Evolutionary conservation across 768 basidiomycete species (phyloP).

Genomic region (Trametes cubensis): DNA sequence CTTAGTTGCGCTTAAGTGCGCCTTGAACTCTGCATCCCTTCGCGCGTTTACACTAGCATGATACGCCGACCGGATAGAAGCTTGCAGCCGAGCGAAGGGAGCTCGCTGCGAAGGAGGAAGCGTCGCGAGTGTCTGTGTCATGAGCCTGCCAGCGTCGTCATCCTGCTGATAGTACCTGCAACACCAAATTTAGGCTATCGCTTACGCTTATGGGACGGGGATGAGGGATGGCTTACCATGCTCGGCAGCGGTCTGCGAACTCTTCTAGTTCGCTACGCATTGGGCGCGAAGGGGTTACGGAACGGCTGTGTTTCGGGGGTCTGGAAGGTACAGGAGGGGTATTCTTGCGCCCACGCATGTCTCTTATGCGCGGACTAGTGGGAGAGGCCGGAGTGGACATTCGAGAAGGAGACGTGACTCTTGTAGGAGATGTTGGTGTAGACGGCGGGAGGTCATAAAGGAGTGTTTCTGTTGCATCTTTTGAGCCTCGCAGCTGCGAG

Average conservation of each 20-base stretch:
- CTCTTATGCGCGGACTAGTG: conserved; percentile 51
- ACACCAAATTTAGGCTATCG: conserved; percentile 14
- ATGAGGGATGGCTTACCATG: conserved; percentile 56
- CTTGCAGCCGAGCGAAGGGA: conserved; percentile 83
- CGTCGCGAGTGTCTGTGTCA: conserved; percentile 81
- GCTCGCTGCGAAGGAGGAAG: conserved; percentile 84
- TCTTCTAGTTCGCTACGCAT: conserved; percentile 71
- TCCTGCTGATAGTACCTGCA: conserved; percentile 84
- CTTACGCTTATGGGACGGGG: conserved; percentile 16
- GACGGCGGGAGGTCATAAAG: conserved; percentile 77
- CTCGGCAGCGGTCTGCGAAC: conserved; percentile 76
- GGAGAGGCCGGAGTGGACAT: conserved; percentile 62
- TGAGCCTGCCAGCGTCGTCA: conserved; percentile 72
- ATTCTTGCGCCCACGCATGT: conserved; percentile 52
- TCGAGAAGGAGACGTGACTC: conserved; percentile 47
- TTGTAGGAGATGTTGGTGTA: conserved; percentile 58
- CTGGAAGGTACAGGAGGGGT: conserved; percentile 58
- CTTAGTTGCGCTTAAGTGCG: conserved; percentile 75
- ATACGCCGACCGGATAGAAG: conserved; percentile 82
- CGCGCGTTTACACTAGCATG: conserved; percentile 80
- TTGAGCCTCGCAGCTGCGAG: conserved; percentile 45
- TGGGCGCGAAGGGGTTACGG: conserved; percentile 69
- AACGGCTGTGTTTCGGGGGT: conserved; percentile 52
- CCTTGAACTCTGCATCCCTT: conserved; percentile 82
- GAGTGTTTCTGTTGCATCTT: conserved; percentile 57